Evolutionary conservation across 2,329 filamentous ascomycete species (phyloP), one percentile per base, ranked within the genome.

Genomic region (Nannizzia gypsea): DNA sequence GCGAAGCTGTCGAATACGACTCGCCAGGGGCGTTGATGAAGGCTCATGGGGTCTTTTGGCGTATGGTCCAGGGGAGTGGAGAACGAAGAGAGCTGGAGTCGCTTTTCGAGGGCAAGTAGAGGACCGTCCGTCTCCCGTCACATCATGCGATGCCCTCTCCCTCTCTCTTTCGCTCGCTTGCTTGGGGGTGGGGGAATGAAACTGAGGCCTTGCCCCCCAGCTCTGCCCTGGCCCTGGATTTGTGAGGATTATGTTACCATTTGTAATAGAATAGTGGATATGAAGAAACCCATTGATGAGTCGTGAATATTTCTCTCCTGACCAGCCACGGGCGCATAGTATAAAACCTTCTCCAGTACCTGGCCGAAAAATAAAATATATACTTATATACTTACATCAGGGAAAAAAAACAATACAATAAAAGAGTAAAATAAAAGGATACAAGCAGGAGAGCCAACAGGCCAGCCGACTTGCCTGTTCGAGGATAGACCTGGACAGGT

Each of bases 1-100:
- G 81, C 0, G 75, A 70, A 62, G 69, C 83, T 4, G 61, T 62
- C 6, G 61, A 68, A 34, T 59, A 52, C 28, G 57, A 54, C 24
- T 34, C 44, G 28, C 57, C 57, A 11, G n/a, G 6, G 26, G 48
- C n/a, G 17, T 22, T 59, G 34, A 40, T 59, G 42, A 54, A 38
- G 26, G 38, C 28, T 17, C 22, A 54, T 11, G 57, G 57, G 15
- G 46, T 54, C n/a, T 59, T 59, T 42, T 40, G 42, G 57, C 34
- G 34, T 11, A 52, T 59, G 57, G 57, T 59, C 42, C n/a, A 38
- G n/a, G 34, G 46, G 8, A 59, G 57, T 52, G 57, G 57, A 28
- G 57, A 59, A 42, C 31, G 26, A 20, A 46, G 20, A 17, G 48
- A 40, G 46, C 22, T 59, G 26, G 9, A 58, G 26, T 6, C 34